Evolutionary conservation across 75 land plant species (phyloP).

Genomic region (Pinus taeda): DNA sequence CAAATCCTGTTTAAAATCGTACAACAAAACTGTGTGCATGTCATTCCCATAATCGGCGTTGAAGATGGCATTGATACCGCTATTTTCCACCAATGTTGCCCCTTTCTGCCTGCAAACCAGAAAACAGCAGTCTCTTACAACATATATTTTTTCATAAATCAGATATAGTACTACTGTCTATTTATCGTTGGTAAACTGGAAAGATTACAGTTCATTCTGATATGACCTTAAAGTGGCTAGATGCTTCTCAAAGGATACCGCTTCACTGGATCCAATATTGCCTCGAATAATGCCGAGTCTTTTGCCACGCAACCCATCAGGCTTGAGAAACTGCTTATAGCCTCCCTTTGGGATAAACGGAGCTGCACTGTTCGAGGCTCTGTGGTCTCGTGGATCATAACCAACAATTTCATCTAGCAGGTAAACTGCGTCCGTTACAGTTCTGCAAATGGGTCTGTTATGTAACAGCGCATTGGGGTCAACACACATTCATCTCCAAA

Average conservation of each 20-base stretch:
- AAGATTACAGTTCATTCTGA: not conserved
- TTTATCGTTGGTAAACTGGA: not conserved
- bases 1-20: constrained; percentile 48
- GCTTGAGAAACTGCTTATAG: constrained; percentile 37
- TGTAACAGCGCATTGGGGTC: not conserved
- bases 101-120: constrained; percentile 29
- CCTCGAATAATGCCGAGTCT: constrained; percentile 27
- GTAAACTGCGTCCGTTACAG: constrained; percentile 35
- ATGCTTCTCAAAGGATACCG: constrained; percentile 11
- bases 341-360: constrained; percentile 35
- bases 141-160: not conserved
- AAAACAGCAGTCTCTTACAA: not conserved
- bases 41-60: constrained; percentile 10
- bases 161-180: not conserved
- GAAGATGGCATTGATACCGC: constrained; percentile 20
- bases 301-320: constrained; percentile 40
- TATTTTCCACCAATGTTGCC: constrained; percentile 44
- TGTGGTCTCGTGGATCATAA: constrained; percentile 22
- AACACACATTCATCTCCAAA: not conserved
- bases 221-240: constrained; percentile 24
- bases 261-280: not conserved
- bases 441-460: constrained; percentile 39
- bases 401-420: constrained; percentile 42
- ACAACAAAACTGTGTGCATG: not conserved
- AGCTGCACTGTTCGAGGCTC: constrained; percentile 24